These are phyloP conservation scores for Neofusicoccum umdonicola DNA, from an alignment of 2,329 filamentous ascomycete species.

Conservation along the genomic window DNA sequence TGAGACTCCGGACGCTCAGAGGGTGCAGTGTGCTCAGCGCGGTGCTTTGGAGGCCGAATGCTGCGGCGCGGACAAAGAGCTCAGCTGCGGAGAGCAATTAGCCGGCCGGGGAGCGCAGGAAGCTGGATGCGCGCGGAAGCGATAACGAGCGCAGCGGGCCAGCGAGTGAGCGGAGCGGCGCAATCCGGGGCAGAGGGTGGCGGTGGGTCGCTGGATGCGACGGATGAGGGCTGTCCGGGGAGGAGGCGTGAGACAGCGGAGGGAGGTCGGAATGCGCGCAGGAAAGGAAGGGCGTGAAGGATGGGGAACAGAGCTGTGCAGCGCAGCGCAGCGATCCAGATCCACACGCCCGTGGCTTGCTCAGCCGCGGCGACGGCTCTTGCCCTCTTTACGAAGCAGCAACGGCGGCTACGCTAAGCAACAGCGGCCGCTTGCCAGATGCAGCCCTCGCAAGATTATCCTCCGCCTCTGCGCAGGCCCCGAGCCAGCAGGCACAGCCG, in stretches of 20 bases:
- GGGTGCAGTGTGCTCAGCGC: not conserved
- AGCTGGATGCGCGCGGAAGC: constrained; percentile 9
- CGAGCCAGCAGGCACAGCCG: not conserved
- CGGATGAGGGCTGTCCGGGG: not conserved
- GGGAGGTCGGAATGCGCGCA: not conserved
- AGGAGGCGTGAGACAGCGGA: not conserved
- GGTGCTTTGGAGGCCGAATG: not conserved
- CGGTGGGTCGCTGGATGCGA: not conserved
- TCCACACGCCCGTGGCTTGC: not conserved
- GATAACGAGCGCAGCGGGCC: constrained; percentile 2
- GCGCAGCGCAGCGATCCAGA: not conserved
- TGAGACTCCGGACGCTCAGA: not conserved
- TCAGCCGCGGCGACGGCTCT: not conserved
- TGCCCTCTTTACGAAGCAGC: constrained; percentile 5
- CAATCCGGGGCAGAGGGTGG: not conserved
- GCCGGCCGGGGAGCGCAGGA: not conserved
- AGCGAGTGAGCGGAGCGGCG: not conserved
- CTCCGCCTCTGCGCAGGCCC: not conserved
- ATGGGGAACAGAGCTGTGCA: not conserved
- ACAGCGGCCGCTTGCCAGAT: constrained; percentile 1
- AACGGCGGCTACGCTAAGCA: constrained; percentile 5
- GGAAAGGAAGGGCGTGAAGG: not conserved
- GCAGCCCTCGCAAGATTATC: not conserved
- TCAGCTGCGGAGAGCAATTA: not conserved
- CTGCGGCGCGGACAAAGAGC: not conserved